phyloP scores from a whole-genome alignment of 2,329 filamentous ascomycete genomes.

The Penicillium expansum region DNA sequence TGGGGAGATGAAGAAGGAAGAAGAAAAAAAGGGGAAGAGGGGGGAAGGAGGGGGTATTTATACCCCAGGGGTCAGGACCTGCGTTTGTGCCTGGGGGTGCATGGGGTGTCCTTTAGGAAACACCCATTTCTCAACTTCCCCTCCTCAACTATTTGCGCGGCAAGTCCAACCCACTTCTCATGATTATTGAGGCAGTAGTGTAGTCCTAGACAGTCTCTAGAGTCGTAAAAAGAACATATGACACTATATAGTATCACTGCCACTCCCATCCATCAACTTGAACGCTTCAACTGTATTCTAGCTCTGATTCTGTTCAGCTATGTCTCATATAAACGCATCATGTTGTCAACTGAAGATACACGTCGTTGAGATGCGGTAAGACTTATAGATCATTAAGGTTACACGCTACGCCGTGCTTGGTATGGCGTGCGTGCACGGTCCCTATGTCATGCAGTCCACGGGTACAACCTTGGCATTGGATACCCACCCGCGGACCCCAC shows the following conservation, averaged over 20 bases:
- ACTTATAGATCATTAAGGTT: conserved; percentile 1
- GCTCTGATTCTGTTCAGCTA: no score
- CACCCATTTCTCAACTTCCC: neutral
- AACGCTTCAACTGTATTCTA: neutral
- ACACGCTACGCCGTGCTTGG: neutral
- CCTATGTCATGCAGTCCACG: neutral
- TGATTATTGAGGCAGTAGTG: neutral
- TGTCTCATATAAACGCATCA: neutral
- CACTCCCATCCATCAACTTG: no score
- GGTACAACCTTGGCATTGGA: neutral
- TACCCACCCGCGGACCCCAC: neutral
- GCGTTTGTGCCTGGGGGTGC: neutral
- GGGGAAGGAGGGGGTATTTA: neutral
- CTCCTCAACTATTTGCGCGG: neutral
- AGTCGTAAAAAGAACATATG: neutral
- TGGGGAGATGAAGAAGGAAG: neutral
- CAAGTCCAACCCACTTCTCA: no score
- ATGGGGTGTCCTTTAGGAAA: neutral
- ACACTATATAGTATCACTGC: neutral
- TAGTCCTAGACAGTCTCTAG: neutral
- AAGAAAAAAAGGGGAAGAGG: neutral
- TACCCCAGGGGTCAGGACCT: neutral
- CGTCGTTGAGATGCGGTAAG: neutral
- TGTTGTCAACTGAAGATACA: neutral
- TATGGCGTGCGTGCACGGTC: neutral